These are phyloP conservation scores for Globisporangium viniferum DNA, from an alignment of 352 stramenopile genomes.

Conservation along the genomic window DNA sequence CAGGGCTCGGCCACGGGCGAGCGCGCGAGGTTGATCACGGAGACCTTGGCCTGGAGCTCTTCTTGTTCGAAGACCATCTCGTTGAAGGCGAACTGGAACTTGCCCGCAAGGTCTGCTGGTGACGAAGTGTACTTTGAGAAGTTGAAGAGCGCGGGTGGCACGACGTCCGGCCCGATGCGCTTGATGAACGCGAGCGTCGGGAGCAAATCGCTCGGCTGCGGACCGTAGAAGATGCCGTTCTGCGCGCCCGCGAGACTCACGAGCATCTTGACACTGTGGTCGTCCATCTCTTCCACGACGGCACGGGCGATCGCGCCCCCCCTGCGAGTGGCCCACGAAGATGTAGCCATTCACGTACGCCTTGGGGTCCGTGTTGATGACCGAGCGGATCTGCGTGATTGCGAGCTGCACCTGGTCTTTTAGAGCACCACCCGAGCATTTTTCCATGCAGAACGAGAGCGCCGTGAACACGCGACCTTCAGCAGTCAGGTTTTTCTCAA, in stretches of 20 bases:
- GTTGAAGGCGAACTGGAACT: constrained; percentile 35
- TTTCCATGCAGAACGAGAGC: constrained; percentile 38
- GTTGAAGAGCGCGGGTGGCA: constrained; percentile 29
- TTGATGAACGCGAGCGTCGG: constrained; percentile 36
- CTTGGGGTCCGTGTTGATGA: constrained; percentile 28
- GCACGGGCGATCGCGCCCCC: constrained; percentile 33
- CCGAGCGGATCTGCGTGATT: constrained; percentile 40
- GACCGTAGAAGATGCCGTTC: constrained; percentile 54
- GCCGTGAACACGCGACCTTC: constrained; percentile 30
- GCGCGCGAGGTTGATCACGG: constrained; percentile 38
- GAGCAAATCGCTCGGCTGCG: constrained; percentile 27
- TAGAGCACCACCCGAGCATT: constrained; percentile 32
- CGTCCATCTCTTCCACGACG: constrained; percentile 54
- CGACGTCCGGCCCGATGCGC: constrained; percentile 21
- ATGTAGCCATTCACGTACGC: constrained; percentile 40
- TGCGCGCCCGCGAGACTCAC: constrained; percentile 45
- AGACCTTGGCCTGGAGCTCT: constrained; percentile 32
- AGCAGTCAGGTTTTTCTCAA: constrained; percentile 31
- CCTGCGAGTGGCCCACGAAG: constrained; percentile 49
- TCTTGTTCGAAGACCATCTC: constrained; percentile 25
- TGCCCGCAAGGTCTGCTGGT: constrained; percentile 19
- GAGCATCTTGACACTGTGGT: constrained; percentile 43
- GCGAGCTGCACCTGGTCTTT: constrained; percentile 36
- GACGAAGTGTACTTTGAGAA: constrained; percentile 24
- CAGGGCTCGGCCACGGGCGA: constrained; percentile 26